Base-by-base conservation (phyloP, 78 protist genomes). In the Speleostelium caveatum region DNA sequence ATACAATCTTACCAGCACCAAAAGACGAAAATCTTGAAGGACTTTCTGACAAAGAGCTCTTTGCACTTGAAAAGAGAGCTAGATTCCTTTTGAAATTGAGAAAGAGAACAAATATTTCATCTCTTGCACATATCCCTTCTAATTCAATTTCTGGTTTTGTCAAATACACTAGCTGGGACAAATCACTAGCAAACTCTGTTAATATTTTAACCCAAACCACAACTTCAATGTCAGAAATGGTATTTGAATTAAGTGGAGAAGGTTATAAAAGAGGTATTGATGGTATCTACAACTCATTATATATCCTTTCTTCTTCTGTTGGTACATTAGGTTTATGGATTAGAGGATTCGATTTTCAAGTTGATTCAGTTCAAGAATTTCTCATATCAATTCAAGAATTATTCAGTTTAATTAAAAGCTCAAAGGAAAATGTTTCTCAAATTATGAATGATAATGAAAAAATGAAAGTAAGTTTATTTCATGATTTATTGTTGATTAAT, bases 1-100 rank as follows among this genome's bases (percentile, higher is more conserved):
- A 83, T 22, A 41, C 69, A 8, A 22, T 83, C 12, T 45, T 83
- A 21, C 91, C 91, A 56, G 74, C 91, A 67, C 55, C 67, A 22
- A 28, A 45, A n/a, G 51, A 21, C 45, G 91, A 83, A 30, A 22
- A 51, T 53, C 17, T 65, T 7, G 22, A 38, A 28, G 32, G 53
- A 36, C 12, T 61, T 12, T 24, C 56, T 33, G 79, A 83, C 58
- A 65, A 53, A 3, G 91, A 58, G 7, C 35, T 49, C 26, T 39
- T 66, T 78, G 35, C 63, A 41, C 22, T 83, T 17, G 91, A 83
- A 69, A 83, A 69, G 62, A 83, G 79, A 83, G 49, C 36, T 49
- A 69, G 35, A 59, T 69, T 83, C 24, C 19, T 83, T 4, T 69
- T 65, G 8, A 83, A 71, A 22, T n/a, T 83, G 12, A 67, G 91